Conservation (phyloP, 345 rosid genomes). For the Eucalyptus urophylla region DNA sequence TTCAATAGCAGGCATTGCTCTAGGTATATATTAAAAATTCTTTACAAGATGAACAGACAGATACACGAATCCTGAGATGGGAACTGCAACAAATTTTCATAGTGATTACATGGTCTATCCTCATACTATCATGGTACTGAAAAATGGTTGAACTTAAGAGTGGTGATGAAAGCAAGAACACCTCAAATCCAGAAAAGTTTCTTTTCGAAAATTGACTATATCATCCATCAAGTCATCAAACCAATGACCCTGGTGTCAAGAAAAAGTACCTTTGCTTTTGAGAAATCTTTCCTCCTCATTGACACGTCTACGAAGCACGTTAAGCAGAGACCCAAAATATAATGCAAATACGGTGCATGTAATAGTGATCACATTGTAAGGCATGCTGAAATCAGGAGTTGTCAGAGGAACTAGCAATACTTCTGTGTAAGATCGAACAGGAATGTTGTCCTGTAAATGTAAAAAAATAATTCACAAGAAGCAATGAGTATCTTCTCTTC, state of each 20-base stretch:
- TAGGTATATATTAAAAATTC: neutral
- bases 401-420: slow-evolving; percentile 83
- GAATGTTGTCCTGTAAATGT: slow-evolving; percentile 49
- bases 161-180: neutral
- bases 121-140: neutral
- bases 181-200: neutral
- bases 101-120: neutral
- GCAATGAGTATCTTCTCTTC: neutral
- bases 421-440: slow-evolving; percentile 75
- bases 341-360: slow-evolving; percentile 88
- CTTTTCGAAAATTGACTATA: neutral
- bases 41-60: neutral
- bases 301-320: slow-evolving; percentile 59
- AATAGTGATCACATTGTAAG: slow-evolving; percentile 92
- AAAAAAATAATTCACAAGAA: neutral
- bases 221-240: neutral
- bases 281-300: slow-evolving; percentile 78
- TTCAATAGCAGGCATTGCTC: neutral
- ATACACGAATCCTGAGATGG: neutral
- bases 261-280: slow-evolving; percentile 44
- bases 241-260: neutral
- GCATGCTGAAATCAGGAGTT: slow-evolving; percentile 99
- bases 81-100: neutral
- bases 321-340: slow-evolving; percentile 84
- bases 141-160: neutral